Evolutionary conservation across 1,139 yeast genomes (phyloP), one percentile per base, ranked within the genome.

Genomic region (Debaryomyces coudertii): DNA sequence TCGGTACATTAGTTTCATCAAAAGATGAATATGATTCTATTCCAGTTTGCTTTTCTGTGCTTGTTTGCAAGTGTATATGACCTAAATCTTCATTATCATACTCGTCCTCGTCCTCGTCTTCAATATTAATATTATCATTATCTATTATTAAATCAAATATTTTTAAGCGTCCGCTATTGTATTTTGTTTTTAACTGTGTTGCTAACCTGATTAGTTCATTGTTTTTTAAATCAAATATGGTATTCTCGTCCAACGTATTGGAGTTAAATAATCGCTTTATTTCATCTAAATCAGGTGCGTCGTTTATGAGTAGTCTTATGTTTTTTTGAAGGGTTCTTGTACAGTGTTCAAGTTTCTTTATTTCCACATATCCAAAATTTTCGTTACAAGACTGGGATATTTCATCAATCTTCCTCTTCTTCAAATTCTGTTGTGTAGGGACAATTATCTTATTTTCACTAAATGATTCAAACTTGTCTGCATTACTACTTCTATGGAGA

Each of bases 181-280:
- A 71, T 33, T 82, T 65, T 1, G 83, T 66, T 57, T 85, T 84
- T 49, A 89, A 62, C 47, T 74, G 73, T 0, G 85, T 70, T 0
- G 90, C 89, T 22, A 87, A 62, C 41, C 75, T 76, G 23, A 88
- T 62, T 47, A 85, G 77, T 41, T 68, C 66, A 50, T 79, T 83
- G 47, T 82, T 73, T 22, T 77, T 64, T 38, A 86, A 60, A n/a
- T 82, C 79, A 14, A 80, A 68, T 44, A 62, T 63, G 14, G 77
- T 70, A 14, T 75, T 63, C 9, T 70, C 58, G 42, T 72, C 74
- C 4, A 74, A 58, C 2, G 53, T 40, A 2, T 49, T 49, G 4
- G 62, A 57, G 20, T 55, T 46, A 3, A 67, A 48, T 16, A 73
- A 58, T n/a, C 53, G 47, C 28, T 71, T 62, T 44, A 82, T 67